phyloP scores from a whole-genome alignment of 2,329 filamentous ascomycete genomes.

The Colletotrichum coccodes region DNA sequence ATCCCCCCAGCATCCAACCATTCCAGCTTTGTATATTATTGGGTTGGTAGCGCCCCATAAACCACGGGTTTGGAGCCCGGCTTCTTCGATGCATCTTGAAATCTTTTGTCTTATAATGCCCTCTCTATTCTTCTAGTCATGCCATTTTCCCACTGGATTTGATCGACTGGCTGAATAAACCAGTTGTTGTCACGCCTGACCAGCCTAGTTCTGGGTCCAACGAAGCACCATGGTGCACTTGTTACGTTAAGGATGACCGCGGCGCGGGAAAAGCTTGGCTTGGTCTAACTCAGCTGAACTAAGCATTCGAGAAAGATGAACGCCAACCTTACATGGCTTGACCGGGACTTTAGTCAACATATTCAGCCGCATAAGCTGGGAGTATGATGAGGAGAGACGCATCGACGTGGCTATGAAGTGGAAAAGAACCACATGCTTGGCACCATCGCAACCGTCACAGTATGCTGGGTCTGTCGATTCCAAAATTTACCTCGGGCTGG shows the following conservation, averaged over 20 bases:
- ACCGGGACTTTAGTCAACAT: background rate
- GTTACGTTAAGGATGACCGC: background rate
- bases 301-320: background rate
- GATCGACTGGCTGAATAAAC: too few relatives aligned
- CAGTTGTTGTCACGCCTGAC: background rate
- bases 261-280: background rate
- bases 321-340: background rate
- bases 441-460: background rate
- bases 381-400: background rate
- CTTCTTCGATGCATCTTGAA: too few relatives aligned
- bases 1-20: too few relatives aligned
- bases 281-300: background rate
- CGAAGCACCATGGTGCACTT: background rate
- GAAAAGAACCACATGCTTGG: slow-evolving; percentile 10
- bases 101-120: too few relatives aligned
- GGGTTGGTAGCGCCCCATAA: background rate
- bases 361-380: background rate
- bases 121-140: too few relatives aligned
- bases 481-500: slow-evolving; percentile 9
- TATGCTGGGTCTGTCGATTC: background rate
- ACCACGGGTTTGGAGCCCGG: background rate
- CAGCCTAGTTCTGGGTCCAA: background rate
- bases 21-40: background rate
- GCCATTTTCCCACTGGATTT: background rate
- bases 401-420: background rate